Evolutionary conservation across 371 early-diverging fungal genomes (phyloP), one percentile per base, ranked within the genome.

Genomic region (Rhizopus microsporus): DNA sequence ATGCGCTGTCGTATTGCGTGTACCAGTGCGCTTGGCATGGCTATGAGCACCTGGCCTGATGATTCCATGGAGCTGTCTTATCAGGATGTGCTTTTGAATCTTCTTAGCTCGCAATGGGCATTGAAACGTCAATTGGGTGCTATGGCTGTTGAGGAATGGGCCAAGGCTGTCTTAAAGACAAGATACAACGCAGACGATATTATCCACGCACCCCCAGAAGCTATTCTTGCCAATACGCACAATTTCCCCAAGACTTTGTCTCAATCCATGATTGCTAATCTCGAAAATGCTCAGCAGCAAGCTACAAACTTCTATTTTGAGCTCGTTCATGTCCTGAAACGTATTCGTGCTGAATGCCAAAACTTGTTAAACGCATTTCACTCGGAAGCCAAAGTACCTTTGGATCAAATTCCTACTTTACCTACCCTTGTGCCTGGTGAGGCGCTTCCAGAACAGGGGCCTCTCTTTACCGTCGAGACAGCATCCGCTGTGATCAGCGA

Each of bases 91-190:
- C 59, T 87, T 4, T 60, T 84, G 23, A 71, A 74, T 1, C 63
- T 81, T 32, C 63, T 85, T 37, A 73, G 69, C 2, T 91, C 94
- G 1, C 80, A 85, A 1, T 90, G 90, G 88, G 93, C 93, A 4
- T 77, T 89, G 51, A 90, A 93, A 54, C 86, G 91, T 10, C 87
- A 91, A 57, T 71, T 94, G 46, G 85, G 89, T 2, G 81, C 87
- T n/a, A 82, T 92, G 49, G 80, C 91, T 0, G 73, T 93, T 29
- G 93, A 96, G 56, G 95, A 93, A 65, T 91, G 91, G 84, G 91
- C 90, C 0, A 69, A 75, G 32, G 85, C 79, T 6, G 77, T 85
- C 0, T 38, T 75, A 17, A 59, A 68, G 49, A 62, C 74, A 0
- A 59, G 80, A 33, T 74, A 74, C 56, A 70, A 75, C 46, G 75